Percentiles rank a stretch among this genome's conserved stretches.
These are phyloP conservation scores for Melanomma pulvis-pyrius DNA, from an alignment of 495 filamentous ascomycete species.

Conservation along the genomic window DNA sequence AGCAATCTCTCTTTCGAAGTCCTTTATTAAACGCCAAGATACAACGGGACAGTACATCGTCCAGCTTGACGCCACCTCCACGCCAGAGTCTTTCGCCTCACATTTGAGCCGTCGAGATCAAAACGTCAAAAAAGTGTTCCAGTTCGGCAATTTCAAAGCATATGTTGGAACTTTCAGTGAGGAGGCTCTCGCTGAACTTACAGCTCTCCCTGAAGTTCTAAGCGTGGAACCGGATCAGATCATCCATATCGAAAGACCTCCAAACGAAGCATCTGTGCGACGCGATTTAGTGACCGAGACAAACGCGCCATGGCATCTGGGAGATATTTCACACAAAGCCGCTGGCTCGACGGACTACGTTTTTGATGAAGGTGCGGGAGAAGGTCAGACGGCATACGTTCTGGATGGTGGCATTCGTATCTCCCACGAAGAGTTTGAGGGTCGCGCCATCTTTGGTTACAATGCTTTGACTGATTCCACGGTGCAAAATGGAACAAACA, in stretches of 20 bases:
- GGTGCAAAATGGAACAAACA: conserved; percentile 91
- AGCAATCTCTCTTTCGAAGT: too few species aligned
- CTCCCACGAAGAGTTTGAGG: conserved; percentile 93
- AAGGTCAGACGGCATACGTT: conserved; percentile 96
- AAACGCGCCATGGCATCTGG: conserved; percentile 94
- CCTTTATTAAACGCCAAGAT: too few species aligned
- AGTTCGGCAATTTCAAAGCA: conserved; percentile 77
- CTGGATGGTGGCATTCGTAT: conserved; percentile 95
- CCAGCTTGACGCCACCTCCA: too few species aligned
- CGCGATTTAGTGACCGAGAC: conserved; percentile 58
- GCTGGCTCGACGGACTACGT: conserved; percentile 88
- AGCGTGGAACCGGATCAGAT: conserved; percentile 86
- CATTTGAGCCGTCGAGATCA: too few species aligned
- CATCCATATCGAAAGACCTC: conserved; percentile 82
- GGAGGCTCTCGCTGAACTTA: conserved; percentile 83
- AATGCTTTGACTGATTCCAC: too few species aligned
- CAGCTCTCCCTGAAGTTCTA: conserved; percentile 93
- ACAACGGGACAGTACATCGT: too few species aligned
- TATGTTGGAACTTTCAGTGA: conserved; percentile 96
- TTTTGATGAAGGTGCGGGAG: conserved; percentile 83
- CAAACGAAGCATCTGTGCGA: conserved; percentile 56
- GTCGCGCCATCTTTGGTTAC: conserved; percentile 82
- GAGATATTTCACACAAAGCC: conserved; percentile 93
- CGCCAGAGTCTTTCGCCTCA: too few species aligned
- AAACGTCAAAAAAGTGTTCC: too few species aligned